Conservation (phyloP, 1,284 basidiomycete species). For the Naganishia sp. region DNA sequence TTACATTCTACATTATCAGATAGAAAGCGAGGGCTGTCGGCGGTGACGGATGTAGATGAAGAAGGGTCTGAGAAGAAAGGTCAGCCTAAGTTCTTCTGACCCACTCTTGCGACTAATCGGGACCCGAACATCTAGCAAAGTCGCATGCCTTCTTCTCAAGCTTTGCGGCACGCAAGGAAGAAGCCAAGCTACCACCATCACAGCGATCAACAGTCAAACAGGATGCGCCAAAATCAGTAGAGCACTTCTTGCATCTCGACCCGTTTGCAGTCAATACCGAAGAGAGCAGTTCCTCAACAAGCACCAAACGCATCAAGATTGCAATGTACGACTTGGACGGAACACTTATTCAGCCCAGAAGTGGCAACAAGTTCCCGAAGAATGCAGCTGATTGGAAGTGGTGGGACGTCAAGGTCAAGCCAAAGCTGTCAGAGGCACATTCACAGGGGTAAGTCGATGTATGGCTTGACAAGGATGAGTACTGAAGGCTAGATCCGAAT, state of each 20-base stretch:
- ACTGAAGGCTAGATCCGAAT: not conserved
- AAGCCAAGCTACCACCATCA: conserved; percentile 14
- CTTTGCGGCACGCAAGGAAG: conserved; percentile 15
- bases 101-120: too few relatives aligned
- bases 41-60: not conserved
- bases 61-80: conserved; percentile 12
- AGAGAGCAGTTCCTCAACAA: not conserved
- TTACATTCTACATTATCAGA: not conserved
- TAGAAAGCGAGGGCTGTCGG: conserved; percentile 1
- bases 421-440: conserved; percentile 64
- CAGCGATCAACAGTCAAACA: conserved; percentile 26
- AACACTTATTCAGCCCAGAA: conserved; percentile 70
- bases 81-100: not conserved
- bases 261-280: conserved; percentile 37
- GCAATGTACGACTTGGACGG: conserved; percentile 87
- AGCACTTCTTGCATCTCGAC: conserved; percentile 49
- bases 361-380: conserved; percentile 58
- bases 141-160: conserved; percentile 20
- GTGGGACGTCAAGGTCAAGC: conserved; percentile 71
- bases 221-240: conserved; percentile 42
- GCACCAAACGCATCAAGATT: conserved; percentile 56
- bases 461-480: not conserved
- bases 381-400: conserved; percentile 66
- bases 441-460: conserved; percentile 60
- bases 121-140: not conserved